Base-by-base conservation (phyloP, 805 yeast genomes). In the Starmerella apicola region DNA sequence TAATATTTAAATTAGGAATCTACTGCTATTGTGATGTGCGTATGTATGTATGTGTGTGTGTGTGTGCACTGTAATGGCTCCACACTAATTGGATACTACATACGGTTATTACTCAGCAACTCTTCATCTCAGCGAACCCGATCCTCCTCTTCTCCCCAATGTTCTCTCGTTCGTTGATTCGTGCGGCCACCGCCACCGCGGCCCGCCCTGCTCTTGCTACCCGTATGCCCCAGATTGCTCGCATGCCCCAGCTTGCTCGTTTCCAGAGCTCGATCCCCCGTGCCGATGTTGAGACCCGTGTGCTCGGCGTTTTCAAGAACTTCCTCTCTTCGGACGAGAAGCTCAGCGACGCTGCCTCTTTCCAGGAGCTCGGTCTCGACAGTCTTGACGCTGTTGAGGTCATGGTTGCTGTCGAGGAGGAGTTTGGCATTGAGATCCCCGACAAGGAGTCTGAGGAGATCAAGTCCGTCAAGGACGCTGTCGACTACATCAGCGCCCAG, bases 311-410 rank as follows among this genome's bases (percentile, higher is more conserved):
- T 42, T 69, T 79, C 61, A 68, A 68, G 57, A 52, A 36, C 50
- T 50, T 46, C 51, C 44, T 48, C 32, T 42, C 40, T 44, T 42
- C 46, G 43, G 44, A 48, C 31, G 46, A 50, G 38, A 51, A 62
- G 56, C 54, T 68, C 41, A 55, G 64, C 12, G 54, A 65, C 29
- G 54, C 57, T 40, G 59, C 69, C 29, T 53, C 61, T 26, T 59
- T 68, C 49, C 55, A 55, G 39, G 94, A 82, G 56, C 71, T 82
- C 51, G 88, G 86, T n/a, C 72, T 82, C 58, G 98, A 88, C 63
- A 82, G 95, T 8, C 71, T 88, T 51, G 98, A 88, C 58, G 81
- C 91, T 48, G 95, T 88, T 47, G 98, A 88, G 67, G 86, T 91
- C 41, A 72, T 91, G 54, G 94, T 91, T 62, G 95, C 95, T 42